phyloP scores from a whole-genome alignment of 441 rosid species.

The Francoa sonchifolia region DNA sequence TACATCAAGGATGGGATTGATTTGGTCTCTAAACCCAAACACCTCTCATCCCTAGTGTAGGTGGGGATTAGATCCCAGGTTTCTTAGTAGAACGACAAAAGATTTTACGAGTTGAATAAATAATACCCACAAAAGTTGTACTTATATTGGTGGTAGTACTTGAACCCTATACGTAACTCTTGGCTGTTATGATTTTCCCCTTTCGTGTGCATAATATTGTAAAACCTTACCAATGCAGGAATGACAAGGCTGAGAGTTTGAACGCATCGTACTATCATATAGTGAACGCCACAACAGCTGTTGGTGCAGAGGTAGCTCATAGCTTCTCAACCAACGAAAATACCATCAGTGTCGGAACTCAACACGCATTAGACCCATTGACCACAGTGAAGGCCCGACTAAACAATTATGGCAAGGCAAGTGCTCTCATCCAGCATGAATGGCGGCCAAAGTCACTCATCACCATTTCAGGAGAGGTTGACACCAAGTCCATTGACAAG shows the following conservation, averaged over 20 bases:
- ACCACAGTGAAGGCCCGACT: slow-evolving; percentile 58
- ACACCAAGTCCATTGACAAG: slow-evolving; percentile 70
- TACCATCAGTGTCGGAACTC: slow-evolving; percentile 66
- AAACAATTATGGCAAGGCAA: slow-evolving; percentile 62
- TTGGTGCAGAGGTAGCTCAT: slow-evolving; percentile 72
- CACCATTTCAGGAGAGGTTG: slow-evolving; percentile 73
- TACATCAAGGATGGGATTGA: no score
- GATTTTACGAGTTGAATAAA: no score
- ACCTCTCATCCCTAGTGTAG: no score
- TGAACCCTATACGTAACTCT: not conserved
- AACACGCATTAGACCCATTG: slow-evolving; percentile 61
- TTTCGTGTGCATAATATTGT: not conserved
- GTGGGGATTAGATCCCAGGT: no score
- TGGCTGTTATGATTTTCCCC: not conserved
- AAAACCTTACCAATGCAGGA: slow-evolving; percentile 28
- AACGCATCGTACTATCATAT: slow-evolving; percentile 64
- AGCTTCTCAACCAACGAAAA: slow-evolving; percentile 62
- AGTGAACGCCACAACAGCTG: slow-evolving; percentile 48
- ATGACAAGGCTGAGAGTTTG: slow-evolving; percentile 59
- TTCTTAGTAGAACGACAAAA: no score
- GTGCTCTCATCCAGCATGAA: slow-evolving; percentile 80
- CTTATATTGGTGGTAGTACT: no score
- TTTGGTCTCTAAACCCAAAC: no score
- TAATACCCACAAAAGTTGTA: no score
- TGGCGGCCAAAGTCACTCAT: slow-evolving; percentile 77